Evolutionary conservation across 2,329 filamentous ascomycete species (phyloP).

Genomic region (Alternaria sp.): DNA sequence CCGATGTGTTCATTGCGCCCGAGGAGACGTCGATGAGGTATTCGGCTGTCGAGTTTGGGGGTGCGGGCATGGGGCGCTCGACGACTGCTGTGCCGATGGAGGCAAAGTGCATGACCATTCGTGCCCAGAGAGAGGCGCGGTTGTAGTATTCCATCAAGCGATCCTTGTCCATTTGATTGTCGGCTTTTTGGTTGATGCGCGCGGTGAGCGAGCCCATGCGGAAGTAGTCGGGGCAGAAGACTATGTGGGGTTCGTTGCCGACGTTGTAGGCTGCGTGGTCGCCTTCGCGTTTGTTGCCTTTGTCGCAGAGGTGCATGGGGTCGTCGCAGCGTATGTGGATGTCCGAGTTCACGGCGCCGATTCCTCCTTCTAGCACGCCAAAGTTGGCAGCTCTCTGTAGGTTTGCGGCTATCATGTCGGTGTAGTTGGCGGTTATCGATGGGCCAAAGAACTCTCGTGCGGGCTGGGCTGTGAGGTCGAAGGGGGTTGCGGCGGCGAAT

Average conservation of each 20-base stretch:
- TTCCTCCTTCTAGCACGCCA: slow-evolving; percentile 34
- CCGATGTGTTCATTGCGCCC: slow-evolving; percentile 46
- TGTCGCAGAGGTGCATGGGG: slow-evolving; percentile 38
- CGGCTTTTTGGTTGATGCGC: slow-evolving; percentile 35
- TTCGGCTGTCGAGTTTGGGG: slow-evolving; percentile 30
- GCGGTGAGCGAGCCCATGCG: slow-evolving; percentile 35
- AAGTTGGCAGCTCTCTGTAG: slow-evolving; percentile 44
- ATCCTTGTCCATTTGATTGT: slow-evolving; percentile 35
- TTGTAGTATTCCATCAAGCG: slow-evolving; percentile 46
- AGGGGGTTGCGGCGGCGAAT: slow-evolving; percentile 38
- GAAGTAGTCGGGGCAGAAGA: slow-evolving; percentile 47
- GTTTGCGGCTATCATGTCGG: slow-evolving; percentile 40
- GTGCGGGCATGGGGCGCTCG: slow-evolving; percentile 25
- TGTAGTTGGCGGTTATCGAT: slow-evolving; percentile 38
- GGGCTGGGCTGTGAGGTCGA: slow-evolving; percentile 34
- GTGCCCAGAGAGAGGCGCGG: slow-evolving; percentile 46
- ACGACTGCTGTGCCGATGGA: slow-evolving; percentile 42
- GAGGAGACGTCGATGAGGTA: slow-evolving; percentile 32
- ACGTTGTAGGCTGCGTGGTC: slow-evolving; percentile 47
- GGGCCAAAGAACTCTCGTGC: slow-evolving; percentile 44
- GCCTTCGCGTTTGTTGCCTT: slow-evolving; percentile 41
- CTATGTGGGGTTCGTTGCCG: slow-evolving; percentile 48
- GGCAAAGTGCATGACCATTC: slow-evolving; percentile 48
- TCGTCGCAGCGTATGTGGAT: slow-evolving; percentile 50
- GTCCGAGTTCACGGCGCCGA: slow-evolving; percentile 36